phyloP scores from a whole-genome alignment of 1,139 yeast genomes.

The Sugiyamaella grinbergsii region DNA sequence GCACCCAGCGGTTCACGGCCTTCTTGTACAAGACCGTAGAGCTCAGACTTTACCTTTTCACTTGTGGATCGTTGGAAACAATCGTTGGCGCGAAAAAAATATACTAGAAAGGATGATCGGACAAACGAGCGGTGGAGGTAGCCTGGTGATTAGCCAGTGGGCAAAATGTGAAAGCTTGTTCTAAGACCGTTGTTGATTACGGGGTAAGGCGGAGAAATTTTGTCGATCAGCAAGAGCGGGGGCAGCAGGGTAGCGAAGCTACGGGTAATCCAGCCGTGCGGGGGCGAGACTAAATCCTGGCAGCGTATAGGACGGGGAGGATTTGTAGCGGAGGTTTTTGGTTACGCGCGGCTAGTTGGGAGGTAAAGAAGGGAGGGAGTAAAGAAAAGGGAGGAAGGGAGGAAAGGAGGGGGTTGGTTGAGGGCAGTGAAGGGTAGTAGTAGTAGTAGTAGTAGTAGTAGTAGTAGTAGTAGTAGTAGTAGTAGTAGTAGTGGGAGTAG shows the following conservation, averaged over 20 bases:
- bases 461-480: not conserved
- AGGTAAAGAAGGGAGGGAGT: not conserved
- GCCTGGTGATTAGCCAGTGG: conserved; percentile 1
- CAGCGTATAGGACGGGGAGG: no score
- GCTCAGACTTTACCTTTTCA: no score
- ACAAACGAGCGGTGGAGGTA: conserved; percentile 2
- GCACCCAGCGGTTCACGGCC: no score
- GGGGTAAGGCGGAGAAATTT: conserved; percentile 18
- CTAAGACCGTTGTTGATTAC: conserved; percentile 17
- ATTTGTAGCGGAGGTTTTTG: no score
- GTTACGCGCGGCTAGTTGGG: no score
- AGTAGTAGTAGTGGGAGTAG: not conserved
- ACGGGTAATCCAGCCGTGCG: conserved; percentile 16
- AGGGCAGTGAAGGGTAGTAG: not conserved
- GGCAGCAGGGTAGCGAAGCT: not conserved
- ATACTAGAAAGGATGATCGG: not conserved
- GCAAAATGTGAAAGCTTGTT: conserved; percentile 6
- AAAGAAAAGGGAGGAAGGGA: no score
- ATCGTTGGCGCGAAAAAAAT: no score
- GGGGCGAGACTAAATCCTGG: no score
- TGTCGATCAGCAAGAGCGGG: conserved; percentile 8
- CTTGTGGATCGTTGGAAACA: not conserved
- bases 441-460: not conserved
- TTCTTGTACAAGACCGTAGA: no score
- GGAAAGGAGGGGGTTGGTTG: no score